phyloP scores from a whole-genome alignment of 306 rosid species.

The Castanea mollissima region DNA sequence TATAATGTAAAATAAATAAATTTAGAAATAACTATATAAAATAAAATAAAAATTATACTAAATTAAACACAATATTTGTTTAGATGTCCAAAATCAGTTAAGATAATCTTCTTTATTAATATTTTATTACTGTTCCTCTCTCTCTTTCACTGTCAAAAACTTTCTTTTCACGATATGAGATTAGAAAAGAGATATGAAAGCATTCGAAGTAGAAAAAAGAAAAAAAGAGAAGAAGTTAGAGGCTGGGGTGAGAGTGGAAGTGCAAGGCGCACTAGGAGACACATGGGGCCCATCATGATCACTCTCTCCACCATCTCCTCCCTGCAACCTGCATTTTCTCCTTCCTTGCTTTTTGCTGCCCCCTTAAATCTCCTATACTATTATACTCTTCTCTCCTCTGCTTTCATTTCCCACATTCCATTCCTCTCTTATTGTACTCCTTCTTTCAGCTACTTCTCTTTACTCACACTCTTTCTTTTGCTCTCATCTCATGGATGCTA shows the following conservation, averaged over 20 bases:
- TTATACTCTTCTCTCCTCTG: conserved; percentile 4
- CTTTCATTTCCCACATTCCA: not conserved
- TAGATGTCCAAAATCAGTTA: no score
- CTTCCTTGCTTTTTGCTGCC: conserved; percentile 15
- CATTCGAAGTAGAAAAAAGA: conserved; percentile 16
- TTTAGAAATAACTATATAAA: no score
- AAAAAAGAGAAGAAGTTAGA: not conserved
- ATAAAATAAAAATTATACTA: no score
- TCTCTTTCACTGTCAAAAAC: no score
- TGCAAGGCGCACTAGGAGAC: conserved; percentile 61
- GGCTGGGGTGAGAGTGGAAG: conserved; percentile 25
- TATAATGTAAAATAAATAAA: no score
- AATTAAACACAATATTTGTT: no score
- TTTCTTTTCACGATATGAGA: conserved; percentile 18
- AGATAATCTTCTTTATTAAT: not conserved
- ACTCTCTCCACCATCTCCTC: conserved; percentile 42
- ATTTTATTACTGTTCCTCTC: not conserved
- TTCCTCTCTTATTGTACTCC: not conserved
- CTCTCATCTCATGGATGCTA: conserved; percentile 30
- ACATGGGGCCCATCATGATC: conserved; percentile 56
- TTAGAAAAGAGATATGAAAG: conserved; percentile 30
- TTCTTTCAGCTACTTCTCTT: not conserved
- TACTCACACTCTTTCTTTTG: not conserved
- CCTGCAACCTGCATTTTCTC: not conserved
- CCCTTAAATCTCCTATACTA: not conserved